Evolutionary conservation across 1,284 basidiomycete genomes (phyloP), one percentile per base, ranked within the genome.

Genomic region (Ustilago vetiveriae): DNA sequence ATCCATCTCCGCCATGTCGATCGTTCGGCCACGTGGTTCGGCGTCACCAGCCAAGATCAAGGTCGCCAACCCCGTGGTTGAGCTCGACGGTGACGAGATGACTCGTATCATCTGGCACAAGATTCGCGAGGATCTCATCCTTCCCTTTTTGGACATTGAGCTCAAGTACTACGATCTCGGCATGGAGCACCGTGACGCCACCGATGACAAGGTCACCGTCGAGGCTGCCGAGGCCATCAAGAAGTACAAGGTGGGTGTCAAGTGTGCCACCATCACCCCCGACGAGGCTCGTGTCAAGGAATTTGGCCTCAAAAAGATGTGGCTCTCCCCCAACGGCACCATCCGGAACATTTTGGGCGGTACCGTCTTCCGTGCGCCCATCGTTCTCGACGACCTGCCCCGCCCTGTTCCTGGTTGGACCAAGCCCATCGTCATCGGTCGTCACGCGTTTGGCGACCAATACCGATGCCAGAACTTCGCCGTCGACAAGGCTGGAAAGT

Each of bases 141-240:
- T 97, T 47, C 95, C 95, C 9, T 97, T 94, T 84, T 86, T 98
- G 52, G 88, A 94, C 85, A 85, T 98, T 37, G 92, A 98, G 80
- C 92, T 98, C 87, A 98, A 98, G 84, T 98, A 98, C 86, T 98
- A 89, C 84, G 95, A 98, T 84, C 87, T 98, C 39, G 94, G 94
- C 29, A 88, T 98, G 76, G 92, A 94, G 84, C 86, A 90, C 84
- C 90, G 94, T 63, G 93, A 97, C 83, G 86, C 90, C 75, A 98
- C 96, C 35, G 88, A 94, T 79, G 96, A 98, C 85, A 85, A 91
- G 84, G 90, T 98, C 49, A 98, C 96, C 16, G 83, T 93, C 68
- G 94, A 97, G 14, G 91, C 94, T 27, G 94, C 96, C 14, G 88
- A 97, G 80, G 94, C 94, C 41, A 82, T 79, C 62, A 75, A 79